A percentile compares a stretch with the other conserved stretches of the same genome.
phyloP scores from a whole-genome alignment of 2,329 filamentous ascomycete genomes.

The Conoideocrella luteorostrata region DNA sequence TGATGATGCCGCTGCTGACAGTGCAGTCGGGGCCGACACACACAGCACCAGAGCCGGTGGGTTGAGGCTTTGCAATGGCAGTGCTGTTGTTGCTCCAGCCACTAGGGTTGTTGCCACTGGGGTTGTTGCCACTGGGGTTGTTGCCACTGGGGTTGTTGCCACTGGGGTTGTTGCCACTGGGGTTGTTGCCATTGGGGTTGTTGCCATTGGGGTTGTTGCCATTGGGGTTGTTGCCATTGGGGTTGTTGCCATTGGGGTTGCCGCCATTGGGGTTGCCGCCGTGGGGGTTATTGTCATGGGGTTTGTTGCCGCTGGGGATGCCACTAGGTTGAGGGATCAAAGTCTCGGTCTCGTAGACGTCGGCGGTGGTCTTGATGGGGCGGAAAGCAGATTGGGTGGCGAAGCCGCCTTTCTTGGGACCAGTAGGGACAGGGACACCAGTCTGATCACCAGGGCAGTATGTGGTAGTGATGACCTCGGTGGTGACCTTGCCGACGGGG shows the following conservation, averaged over 20 bases:
- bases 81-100: background rate
- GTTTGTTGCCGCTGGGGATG: background rate
- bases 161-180: too few relatives aligned
- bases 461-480: slow-evolving; percentile 12
- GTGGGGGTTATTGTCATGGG: background rate
- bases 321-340: slow-evolving; percentile 1
- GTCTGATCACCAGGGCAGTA: slow-evolving; percentile 12
- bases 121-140: too few relatives aligned
- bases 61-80: slow-evolving; percentile 3
- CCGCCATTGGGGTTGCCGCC: background rate
- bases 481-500: slow-evolving; percentile 24
- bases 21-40: slow-evolving; percentile 8
- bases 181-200: too few relatives aligned
- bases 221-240: too few relatives aligned
- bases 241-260: too few relatives aligned
- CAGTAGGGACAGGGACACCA: background rate
- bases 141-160: too few relatives aligned
- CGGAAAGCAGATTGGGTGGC: background rate
- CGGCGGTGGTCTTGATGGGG: slow-evolving; percentile 4
- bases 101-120: too few relatives aligned
- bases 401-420: slow-evolving; percentile 2
- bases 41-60: slow-evolving; percentile 3
- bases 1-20: slow-evolving; percentile 8
- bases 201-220: background rate
- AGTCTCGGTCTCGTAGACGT: background rate